phyloP scores from a whole-genome alignment of 495 filamentous ascomycete species.

The Hypoxylon rickii region DNA sequence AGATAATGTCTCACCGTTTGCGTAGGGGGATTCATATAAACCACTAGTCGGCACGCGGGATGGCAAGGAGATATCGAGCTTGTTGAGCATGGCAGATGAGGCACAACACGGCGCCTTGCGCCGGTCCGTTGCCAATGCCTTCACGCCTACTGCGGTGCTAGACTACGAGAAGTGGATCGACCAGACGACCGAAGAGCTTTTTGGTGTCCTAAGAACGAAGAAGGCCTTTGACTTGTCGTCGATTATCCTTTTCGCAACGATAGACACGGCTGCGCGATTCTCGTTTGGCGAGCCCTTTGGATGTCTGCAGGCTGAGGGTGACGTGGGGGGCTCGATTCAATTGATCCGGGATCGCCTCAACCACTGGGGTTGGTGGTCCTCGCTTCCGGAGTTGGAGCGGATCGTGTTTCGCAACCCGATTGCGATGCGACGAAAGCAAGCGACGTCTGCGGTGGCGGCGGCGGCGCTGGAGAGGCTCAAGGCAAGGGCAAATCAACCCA shows the following conservation, averaged over 20 bases:
- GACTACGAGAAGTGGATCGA: constrained; percentile 35
- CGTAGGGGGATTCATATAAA: constrained; percentile 28
- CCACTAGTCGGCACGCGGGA: constrained; percentile 24
- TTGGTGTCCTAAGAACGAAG: constrained; percentile 18
- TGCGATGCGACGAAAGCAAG: constrained; percentile 10
- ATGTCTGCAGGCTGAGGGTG: constrained; percentile 28
- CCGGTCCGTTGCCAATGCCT: constrained; percentile 37
- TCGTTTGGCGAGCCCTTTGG: constrained; percentile 34
- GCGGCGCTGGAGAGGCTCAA: constrained; percentile 22
- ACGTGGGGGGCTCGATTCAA: constrained; percentile 32
- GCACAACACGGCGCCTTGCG: constrained; percentile 24
- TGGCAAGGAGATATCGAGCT: constrained; percentile 36
- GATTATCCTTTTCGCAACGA: constrained; percentile 30
- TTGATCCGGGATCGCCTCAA: constrained; percentile 29
- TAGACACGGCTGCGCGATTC: constrained; percentile 34
- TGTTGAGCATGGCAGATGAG: constrained; percentile 35
- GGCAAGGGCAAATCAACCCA: neutral
- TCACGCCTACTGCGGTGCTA: constrained; percentile 32
- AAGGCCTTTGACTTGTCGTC: constrained; percentile 17
- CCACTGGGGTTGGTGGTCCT: constrained; percentile 37
- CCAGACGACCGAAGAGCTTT: constrained; percentile 25
- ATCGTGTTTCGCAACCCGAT: constrained; percentile 38
- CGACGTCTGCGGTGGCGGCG: constrained; percentile 21
- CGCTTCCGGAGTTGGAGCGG: constrained; percentile 31
- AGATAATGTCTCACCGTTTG: neutral